Base-by-base conservation (phyloP, 2,329 filamentous ascomycete species). In the Claviceps paspali region DNA sequence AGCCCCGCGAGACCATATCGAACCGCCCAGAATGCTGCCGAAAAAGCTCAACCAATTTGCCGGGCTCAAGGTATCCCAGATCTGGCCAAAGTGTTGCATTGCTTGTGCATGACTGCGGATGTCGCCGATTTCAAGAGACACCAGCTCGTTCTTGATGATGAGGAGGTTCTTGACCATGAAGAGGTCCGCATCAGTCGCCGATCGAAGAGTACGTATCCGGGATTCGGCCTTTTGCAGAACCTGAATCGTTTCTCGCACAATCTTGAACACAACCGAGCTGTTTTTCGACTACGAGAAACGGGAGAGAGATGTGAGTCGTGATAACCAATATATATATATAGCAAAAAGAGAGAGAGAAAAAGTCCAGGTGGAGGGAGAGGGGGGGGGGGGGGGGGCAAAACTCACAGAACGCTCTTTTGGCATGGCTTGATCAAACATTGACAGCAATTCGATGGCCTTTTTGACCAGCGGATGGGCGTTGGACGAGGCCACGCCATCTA, bases 91-190 rank as follows among this genome's bases (percentile, higher is more conserved):
- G 48, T 79, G 73, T 47, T 77, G 71, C 62, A 73, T 67, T 5
- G 57, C 54, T 19, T 47, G 41, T 10, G 52, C 42, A 31, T 70
- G 64, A 38, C 68, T 69, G 41, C 73, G 63, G 12, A 76, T 68
- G 45, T 78, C 73, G 36, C 73, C 87, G 46, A 98, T 95, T 60
- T 98, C 91, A 43, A 98, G 86, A 8, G 87, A 87, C 19, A 98
- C 78, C 36, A 98, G 82, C 54, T 95, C 84, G 53, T 95, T 92
- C 59, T 96, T 96, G 36, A 98, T 73, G 35, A 95, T 79, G 35
- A 98, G 79, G 2, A 98, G 70, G 54, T 98, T 94, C 49, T 88
- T 91, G 49, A 98, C 79, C 51, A 95, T 78, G 59, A 98, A 98
- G 4, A 98, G 70, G 47, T 94, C 82, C 0, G 82, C 73, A 53